Evolutionary conservation across 495 filamentous ascomycete genomes (phyloP).

Genomic region (Hypoxylon fuscum): DNA sequence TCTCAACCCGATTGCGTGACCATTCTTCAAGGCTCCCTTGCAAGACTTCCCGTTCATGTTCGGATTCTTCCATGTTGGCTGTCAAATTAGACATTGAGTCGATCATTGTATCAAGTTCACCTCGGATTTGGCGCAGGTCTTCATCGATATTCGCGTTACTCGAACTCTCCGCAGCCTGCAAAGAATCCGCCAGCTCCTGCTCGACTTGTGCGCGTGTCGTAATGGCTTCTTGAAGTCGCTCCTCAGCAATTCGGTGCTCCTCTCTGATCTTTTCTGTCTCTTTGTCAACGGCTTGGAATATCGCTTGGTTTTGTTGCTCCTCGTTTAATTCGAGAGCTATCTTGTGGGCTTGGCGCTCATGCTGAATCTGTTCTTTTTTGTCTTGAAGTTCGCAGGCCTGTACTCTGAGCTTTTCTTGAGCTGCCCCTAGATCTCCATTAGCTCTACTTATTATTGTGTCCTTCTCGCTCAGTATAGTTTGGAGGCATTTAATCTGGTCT

Average conservation of each 20-base stretch:
- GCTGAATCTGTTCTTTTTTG: slow-evolving; percentile 20
- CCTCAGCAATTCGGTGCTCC: slow-evolving; percentile 19
- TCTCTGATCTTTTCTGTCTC: slow-evolving; percentile 22
- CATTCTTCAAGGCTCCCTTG: slow-evolving; percentile 35
- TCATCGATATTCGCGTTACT: slow-evolving; percentile 19
- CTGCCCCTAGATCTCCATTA: slow-evolving; percentile 26
- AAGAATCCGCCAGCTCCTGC: slow-evolving; percentile 25
- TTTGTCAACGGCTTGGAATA: slow-evolving; percentile 23
- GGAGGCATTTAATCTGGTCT: slow-evolving; percentile 15
- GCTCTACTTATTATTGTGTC: slow-evolving; percentile 7
- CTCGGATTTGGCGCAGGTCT: slow-evolving; percentile 20
- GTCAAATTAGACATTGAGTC: slow-evolving; percentile 17
- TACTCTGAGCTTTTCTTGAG: slow-evolving; percentile 30
- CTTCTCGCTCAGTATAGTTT: slow-evolving; percentile 25
- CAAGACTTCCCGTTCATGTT: slow-evolving; percentile 23
- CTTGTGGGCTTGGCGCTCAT: slow-evolving; percentile 20
- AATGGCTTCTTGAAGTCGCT: slow-evolving; percentile 32
- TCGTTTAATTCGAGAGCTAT: slow-evolving; percentile 16
- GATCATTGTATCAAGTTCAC: slow-evolving; percentile 14
- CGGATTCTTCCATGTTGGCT: slow-evolving; percentile 21
- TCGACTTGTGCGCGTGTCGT: slow-evolving; percentile 24
- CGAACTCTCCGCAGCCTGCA: slow-evolving; percentile 19
- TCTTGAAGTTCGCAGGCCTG: slow-evolving; percentile 18
- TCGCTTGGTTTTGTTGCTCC: slow-evolving; percentile 34
- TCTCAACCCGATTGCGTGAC: slow-evolving; percentile 32